Evolutionary conservation across 2,329 filamentous ascomycete genomes (phyloP).

Genomic region (Trichoderma arundinaceum): DNA sequence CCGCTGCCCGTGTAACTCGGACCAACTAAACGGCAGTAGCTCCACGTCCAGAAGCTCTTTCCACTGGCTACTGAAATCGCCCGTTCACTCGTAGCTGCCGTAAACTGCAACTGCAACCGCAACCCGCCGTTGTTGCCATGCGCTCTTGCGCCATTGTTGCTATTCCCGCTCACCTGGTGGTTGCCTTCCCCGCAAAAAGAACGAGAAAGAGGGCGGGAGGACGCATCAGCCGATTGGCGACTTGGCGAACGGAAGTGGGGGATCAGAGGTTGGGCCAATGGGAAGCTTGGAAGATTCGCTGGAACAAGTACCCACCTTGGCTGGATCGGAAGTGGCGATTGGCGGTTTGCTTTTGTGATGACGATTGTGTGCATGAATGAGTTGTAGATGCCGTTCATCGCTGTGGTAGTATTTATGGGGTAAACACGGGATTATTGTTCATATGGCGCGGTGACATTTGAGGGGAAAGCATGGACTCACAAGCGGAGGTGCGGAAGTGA

Average conservation of each 20-base stretch:
- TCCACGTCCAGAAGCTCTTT: no score
- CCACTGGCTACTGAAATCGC: no score
- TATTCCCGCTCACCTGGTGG: neutral
- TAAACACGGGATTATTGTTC: neutral
- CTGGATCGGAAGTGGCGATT: no score
- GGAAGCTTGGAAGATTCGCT: slow-evolving; percentile 3
- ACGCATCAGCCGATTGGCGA: slow-evolving; percentile 14
- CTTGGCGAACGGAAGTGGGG: neutral
- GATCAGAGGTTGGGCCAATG: neutral
- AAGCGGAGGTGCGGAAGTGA: no score
- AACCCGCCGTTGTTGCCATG: slow-evolving; percentile 3
- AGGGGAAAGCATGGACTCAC: no score
- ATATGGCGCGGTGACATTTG: no score
- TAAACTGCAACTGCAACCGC: slow-evolving; percentile 17
- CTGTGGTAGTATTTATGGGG: neutral
- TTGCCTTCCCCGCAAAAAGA: slow-evolving; percentile 23
- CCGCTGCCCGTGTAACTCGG: neutral
- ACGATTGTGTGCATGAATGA: no score
- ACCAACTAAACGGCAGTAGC: neutral
- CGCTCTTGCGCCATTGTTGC: neutral
- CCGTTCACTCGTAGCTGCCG: neutral
- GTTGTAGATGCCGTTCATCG: no score
- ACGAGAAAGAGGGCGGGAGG: neutral
- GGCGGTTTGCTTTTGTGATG: no score
- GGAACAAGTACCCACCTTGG: neutral